Conservation (phyloP, 805 yeast species). For the Debaryomyces maramus region DNA sequence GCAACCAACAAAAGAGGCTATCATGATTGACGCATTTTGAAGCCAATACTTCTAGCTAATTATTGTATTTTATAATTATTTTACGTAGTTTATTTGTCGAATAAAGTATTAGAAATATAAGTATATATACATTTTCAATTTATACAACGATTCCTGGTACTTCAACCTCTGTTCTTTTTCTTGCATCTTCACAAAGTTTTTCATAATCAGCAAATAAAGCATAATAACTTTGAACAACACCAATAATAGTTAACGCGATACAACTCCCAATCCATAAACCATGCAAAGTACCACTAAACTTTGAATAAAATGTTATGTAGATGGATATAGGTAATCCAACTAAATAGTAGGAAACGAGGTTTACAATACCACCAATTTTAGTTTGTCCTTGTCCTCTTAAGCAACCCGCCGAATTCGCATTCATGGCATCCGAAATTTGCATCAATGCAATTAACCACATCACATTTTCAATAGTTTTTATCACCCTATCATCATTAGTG, state of each 20-base stretch:
- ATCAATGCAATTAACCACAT: slow-evolving; percentile 65
- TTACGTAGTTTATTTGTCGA: neutral
- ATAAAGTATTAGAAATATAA: slow-evolving; percentile 1
- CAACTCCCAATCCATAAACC: slow-evolving; percentile 69
- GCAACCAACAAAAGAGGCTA: slow-evolving; percentile 29
- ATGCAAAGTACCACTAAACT: slow-evolving; percentile 46
- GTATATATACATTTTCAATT: neutral
- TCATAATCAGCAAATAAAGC: slow-evolving; percentile 38
- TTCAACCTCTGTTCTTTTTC: neutral
- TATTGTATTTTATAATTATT: slow-evolving; percentile 1
- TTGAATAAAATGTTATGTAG: slow-evolving; percentile 50
- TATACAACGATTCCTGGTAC: neutral
- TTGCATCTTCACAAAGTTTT: slow-evolving; percentile 37
- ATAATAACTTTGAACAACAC: slow-evolving; percentile 44
- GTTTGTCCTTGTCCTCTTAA: slow-evolving; percentile 79
- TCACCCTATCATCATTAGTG: slow-evolving; percentile 60
- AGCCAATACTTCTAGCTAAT: neutral
- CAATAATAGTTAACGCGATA: slow-evolving; percentile 51
- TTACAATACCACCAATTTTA: slow-evolving; percentile 59
- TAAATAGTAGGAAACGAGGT: slow-evolving; percentile 56
- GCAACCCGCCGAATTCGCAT: slow-evolving; percentile 74
- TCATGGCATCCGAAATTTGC: slow-evolving; percentile 68
- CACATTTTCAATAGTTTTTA: slow-evolving; percentile 48
- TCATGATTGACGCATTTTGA: slow-evolving; percentile 41
- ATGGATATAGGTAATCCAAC: slow-evolving; percentile 64